Evolutionary conservation across 257 asterid species (phyloP).

Genomic region (Verbascum thapsus): DNA sequence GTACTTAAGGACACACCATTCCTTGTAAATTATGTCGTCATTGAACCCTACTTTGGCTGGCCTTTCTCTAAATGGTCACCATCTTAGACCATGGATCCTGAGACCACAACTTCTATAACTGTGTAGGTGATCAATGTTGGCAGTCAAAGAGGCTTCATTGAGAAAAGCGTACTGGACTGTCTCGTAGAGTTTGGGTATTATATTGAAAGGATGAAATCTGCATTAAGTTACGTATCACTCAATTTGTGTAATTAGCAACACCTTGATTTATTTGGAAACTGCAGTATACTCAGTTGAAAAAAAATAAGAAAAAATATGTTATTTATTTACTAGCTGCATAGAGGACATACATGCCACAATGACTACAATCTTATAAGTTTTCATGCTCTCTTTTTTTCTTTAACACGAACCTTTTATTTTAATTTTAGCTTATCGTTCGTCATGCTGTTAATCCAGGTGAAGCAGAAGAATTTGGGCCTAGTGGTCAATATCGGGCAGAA

Average conservation of each 20-base stretch:
- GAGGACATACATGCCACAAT: slow-evolving; percentile 10
- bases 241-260: not conserved
- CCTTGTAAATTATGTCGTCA: not conserved
- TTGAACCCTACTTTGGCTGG: not conserved
- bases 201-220: not conserved
- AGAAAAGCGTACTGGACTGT: not conserved
- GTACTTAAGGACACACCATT: not conserved
- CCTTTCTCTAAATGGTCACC: not conserved
- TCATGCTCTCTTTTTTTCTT: not conserved
- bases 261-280: not conserved
- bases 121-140: not conserved
- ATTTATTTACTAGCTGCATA: not conserved
- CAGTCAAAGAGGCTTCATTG: not conserved
- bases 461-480: slow-evolving; percentile 36
- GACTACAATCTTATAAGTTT: not conserved
- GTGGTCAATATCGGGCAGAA: slow-evolving; percentile 40
- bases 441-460: slow-evolving; percentile 45
- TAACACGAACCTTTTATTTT: slow-evolving; percentile 5
- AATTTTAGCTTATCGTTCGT: slow-evolving; percentile 6
- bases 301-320: not conserved
- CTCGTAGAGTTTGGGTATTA: too few relatives aligned
- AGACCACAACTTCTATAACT: not conserved
- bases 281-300: slow-evolving; percentile 1
- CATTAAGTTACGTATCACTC: not conserved
- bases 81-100: not conserved